Evolutionary conservation across 23 red algal genomes (phyloP), one percentile per base, ranked within the genome.

Genomic region (Chondrus crispus): DNA sequence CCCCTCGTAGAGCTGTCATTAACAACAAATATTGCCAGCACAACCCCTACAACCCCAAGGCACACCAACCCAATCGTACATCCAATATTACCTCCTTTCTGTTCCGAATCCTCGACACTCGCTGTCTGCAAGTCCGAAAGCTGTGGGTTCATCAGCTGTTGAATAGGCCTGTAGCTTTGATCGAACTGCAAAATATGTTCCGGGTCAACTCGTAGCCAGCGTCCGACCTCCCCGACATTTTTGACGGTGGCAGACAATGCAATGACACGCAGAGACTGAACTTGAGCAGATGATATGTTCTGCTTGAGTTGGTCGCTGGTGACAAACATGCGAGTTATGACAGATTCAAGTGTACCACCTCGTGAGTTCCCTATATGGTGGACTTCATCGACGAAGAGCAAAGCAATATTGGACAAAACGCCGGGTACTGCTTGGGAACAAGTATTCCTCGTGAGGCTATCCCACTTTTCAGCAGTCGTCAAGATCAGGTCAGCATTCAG

Each of bases 381-480:
- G n/a, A 95, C 85, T 82, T 95, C 93, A 88, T 95, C 93, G 5
- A 95, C 20, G 52, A 95, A 38, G 13, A 95, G 52, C 11, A 95
- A 62, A 22, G 84, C 19, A 43, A 92, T 81, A 45, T 33, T 37
- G 38, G 9, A 22, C 79, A 51, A 37, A 18, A 87, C 20, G 20
- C 62, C 62, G 30, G 29, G 29, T 10, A n/a, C 8, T n/a, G 22
- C 19, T 77, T 77, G 47, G 9, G 11, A 47, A 14, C 73, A 52
- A 58, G 38, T 30, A 50, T 79, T 57, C 79, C 68, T 46, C 9
- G 74, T 88, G 10, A 62, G 46, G 28, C 68, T 41, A 44, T 81
- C 84, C 74, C 68, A 86, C 77, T 71, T 80, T 46, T 88, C 88
- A 45, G 75, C 42, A 24, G 76, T 95, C 11, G 78, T 94, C 7